Evolutionary conservation across 176 grass and related monocot genomes (phyloP).

Genomic region (Cenchrus fungigraminus): DNA sequence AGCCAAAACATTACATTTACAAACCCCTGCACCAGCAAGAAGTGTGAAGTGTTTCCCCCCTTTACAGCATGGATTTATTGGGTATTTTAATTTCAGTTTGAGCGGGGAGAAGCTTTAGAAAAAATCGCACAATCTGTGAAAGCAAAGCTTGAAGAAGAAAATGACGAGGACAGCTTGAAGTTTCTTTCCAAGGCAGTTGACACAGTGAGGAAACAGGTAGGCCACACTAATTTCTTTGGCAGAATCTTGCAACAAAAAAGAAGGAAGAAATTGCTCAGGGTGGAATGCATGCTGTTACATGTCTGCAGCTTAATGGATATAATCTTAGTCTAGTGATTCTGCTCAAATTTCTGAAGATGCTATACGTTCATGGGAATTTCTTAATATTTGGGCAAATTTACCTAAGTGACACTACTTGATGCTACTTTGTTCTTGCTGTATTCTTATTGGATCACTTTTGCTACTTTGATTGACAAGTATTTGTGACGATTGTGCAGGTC

Average conservation of each 20-base stretch:
- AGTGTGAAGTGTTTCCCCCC: neutral
- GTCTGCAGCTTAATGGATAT: slow-evolving; percentile 3
- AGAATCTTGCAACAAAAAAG: neutral
- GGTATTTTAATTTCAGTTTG: slow-evolving; percentile 67
- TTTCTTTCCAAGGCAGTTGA: slow-evolving; percentile 87
- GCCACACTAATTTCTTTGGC: neutral
- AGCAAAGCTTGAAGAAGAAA: slow-evolving; percentile 90
- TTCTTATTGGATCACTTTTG: slow-evolving; percentile 23
- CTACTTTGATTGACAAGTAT: slow-evolving; percentile 17
- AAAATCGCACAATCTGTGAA: slow-evolving; percentile 77
- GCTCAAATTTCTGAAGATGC: neutral
- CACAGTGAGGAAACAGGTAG: slow-evolving; percentile 90
- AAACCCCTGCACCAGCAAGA: neutral
- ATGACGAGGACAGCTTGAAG: slow-evolving; percentile 89
- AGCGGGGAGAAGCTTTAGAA: slow-evolving; percentile 89
- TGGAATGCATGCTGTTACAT: neutral
- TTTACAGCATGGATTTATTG: slow-evolving; percentile 33
- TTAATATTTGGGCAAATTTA: slow-evolving; percentile 15
- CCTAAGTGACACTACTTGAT: slow-evolving; percentile 26
- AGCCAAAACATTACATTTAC: neutral
- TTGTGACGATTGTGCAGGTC: slow-evolving; percentile 56
- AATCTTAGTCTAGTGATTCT: neutral
- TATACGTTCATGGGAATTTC: slow-evolving; percentile 15
- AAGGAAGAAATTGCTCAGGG: neutral
- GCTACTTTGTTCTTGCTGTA: slow-evolving; percentile 30